Evolutionary conservation across 768 basidiomycete genomes (phyloP), one percentile per base, ranked within the genome.

Genomic region (Calocybe cyanea): DNA sequence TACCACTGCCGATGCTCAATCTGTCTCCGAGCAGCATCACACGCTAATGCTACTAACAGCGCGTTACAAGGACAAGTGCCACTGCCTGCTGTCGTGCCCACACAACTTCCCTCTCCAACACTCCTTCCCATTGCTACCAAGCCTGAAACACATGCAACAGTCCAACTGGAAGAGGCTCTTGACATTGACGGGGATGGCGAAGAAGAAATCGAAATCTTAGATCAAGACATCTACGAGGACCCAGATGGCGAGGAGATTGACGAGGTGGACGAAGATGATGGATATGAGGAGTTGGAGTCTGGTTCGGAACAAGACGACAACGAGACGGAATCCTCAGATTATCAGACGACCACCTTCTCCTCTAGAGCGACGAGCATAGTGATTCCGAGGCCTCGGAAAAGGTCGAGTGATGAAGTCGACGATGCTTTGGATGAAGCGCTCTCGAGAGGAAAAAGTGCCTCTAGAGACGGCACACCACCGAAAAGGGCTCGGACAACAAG

Each of bases 1-100:
- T 88, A 82, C 57, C 79, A 83, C 35, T 88, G 86, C 57, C 73
- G 78, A 41, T 87, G 86, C 59, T 68, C 71, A n/a, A 80, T 87
- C 32, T 88, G 86, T 59, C 79, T 85, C 51, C 78, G 87, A 19
- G 80, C 86, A 7, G 74, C 78, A 59, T 61, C 72, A 19, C 66
- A 67, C 38, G 77, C 75, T 4, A 80, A 77, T 47, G 68, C 72
- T 21, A 65, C 64, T 18, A 62, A 67, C 36, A 70, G 67, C 3
- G 24, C 66, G 10, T 54, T 42, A 49, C 63, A 38, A 55, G 54
- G 41, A 55, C 61, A 25, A 39, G 42, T 48, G 38, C 39, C 40
- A 36, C 52, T 51, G 36, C 53, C 41, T 19, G 17, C 36, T 2
- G 39, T 46, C 33, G 39, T 43, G 4, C 36, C 48, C 18, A 23